These are phyloP conservation scores for Phyllostachys edulis DNA, from an alignment of 176 grass and related monocot genomes.

Conservation along the genomic window DNA sequence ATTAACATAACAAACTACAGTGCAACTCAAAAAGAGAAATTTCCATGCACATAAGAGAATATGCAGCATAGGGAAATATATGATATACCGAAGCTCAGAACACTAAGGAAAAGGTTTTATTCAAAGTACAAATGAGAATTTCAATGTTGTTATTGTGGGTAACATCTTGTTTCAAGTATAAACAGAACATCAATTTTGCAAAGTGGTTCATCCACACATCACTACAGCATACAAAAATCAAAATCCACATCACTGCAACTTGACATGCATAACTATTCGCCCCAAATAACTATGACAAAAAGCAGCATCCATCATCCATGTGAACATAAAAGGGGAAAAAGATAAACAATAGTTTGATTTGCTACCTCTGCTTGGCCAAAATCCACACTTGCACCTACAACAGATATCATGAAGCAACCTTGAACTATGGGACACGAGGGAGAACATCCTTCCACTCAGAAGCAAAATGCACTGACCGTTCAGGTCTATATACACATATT, in stretches of 20 bases:
- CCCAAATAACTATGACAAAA: neutral
- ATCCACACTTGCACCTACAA: neutral
- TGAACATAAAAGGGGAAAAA: neutral
- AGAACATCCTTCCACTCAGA: constrained; percentile 1
- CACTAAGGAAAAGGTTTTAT: neutral
- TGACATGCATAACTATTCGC: neutral
- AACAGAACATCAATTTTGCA: neutral
- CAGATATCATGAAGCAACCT: constrained; percentile 9
- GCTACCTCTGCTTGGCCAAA: constrained; percentile 6
- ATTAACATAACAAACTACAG: neutral
- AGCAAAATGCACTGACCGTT: neutral
- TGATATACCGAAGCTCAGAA: neutral
- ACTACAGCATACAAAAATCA: neutral
- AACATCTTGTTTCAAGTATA: constrained; percentile 1
- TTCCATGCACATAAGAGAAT: neutral
- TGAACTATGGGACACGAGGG: neutral
- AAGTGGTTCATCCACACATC: neutral
- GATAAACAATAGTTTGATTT: neutral
- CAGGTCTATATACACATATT: neutral
- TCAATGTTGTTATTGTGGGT: neutral
- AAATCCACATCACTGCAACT: constrained; percentile 1
- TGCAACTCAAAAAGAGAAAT: neutral
- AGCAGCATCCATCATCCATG: neutral
- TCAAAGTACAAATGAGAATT: constrained; percentile 23
- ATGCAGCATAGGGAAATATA: neutral